These are phyloP conservation scores for Haematococcus lacustris DNA, from an alignment of 139 green algal species.

Conservation along the genomic window DNA sequence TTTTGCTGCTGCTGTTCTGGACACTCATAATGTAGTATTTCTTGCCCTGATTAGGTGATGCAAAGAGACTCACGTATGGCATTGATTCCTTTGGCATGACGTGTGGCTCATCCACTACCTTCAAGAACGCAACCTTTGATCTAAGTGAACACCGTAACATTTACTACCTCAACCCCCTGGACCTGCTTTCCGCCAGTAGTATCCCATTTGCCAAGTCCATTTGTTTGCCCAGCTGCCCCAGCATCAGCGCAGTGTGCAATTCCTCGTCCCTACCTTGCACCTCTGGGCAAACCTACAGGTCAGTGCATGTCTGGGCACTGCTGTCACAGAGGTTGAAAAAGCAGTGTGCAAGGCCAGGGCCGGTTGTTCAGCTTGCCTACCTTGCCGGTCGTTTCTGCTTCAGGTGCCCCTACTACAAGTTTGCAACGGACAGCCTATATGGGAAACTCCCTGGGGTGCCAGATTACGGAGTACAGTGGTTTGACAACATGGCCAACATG, in stretches of 20 bases:
- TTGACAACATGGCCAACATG: constrained; percentile 14
- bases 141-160: constrained; percentile 49
- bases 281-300: not conserved
- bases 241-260: not conserved
- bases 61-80: constrained; percentile 61
- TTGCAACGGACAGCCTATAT: constrained; percentile 45
- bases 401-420: constrained; percentile 62
- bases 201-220: constrained; percentile 48
- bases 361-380: not conserved
- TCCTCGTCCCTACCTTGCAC: not conserved
- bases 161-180: constrained; percentile 64
- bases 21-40: too few relatives aligned
- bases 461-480: constrained; percentile 31
- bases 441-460: constrained; percentile 18
- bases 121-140: constrained; percentile 37
- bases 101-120: constrained; percentile 47
- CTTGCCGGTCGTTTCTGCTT: not conserved
- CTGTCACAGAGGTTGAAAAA: not conserved
- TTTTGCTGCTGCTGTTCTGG: not conserved
- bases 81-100: constrained; percentile 62
- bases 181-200: constrained; percentile 41
- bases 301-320: constrained; percentile 31
- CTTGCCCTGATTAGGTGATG: too few relatives aligned
- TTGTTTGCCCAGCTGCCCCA: constrained; percentile 50
- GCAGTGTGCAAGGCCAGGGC: not conserved